Percentiles rank a stretch among this genome's conserved stretches.
These are phyloP conservation scores for Pisolithus thermaeus DNA, from an alignment of 1,284 basidiomycete species.

Conservation along the genomic window DNA sequence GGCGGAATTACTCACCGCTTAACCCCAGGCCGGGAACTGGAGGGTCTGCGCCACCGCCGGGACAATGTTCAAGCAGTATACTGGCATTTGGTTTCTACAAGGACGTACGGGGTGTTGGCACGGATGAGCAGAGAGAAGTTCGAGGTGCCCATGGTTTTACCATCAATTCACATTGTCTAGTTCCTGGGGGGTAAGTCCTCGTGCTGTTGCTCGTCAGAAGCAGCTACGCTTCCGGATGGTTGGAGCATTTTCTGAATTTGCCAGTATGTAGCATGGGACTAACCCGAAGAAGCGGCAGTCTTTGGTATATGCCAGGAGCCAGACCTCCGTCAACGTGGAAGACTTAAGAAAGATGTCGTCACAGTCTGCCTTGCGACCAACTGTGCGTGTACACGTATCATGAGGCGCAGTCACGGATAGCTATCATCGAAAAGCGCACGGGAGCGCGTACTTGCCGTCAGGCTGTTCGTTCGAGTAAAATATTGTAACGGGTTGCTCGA, in stretches of 20 bases:
- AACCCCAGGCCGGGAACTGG: too few species aligned
- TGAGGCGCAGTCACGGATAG: conserved; percentile 3
- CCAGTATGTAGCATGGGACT: conserved; percentile 63
- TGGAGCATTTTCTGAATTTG: conserved; percentile 38
- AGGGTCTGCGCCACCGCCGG: neutral
- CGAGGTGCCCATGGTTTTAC: conserved; percentile 13
- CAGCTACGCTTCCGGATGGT: neutral
- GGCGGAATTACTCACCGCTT: neutral
- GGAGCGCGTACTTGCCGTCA: conserved; percentile 37
- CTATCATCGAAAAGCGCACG: neutral
- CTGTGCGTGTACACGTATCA: conserved; percentile 18
- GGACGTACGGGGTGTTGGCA: conserved; percentile 27
- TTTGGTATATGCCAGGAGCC: conserved; percentile 62
- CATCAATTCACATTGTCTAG: neutral
- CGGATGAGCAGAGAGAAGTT: conserved; percentile 23
- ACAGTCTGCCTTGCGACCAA: conserved; percentile 35
- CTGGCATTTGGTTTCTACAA: conserved; percentile 10
- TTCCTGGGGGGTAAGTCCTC: conserved; percentile 8
- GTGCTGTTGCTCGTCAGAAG: too few species aligned
- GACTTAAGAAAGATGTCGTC: conserved; percentile 69
- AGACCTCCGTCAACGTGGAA: conserved; percentile 53
- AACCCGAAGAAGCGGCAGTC: conserved; percentile 47
- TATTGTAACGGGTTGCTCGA: conserved; percentile 62
- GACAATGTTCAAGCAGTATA: conserved; percentile 9
- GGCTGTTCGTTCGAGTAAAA: conserved; percentile 68